Evolutionary conservation across 2,329 filamentous ascomycete genomes (phyloP).

Genomic region (Alternaria gansuensis): DNA sequence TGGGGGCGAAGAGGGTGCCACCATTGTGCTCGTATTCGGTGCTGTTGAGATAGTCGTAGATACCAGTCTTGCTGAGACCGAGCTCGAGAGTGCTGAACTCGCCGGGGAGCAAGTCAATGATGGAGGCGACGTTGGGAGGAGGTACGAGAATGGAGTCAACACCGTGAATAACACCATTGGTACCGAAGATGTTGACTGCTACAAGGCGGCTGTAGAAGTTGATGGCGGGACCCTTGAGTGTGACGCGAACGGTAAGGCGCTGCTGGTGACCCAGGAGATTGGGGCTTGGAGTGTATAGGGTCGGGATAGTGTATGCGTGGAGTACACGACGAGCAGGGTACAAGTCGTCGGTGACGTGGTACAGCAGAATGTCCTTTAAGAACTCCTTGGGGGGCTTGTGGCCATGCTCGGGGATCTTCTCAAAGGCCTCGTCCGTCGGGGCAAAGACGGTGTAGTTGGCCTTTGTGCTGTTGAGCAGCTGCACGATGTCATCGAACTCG

Average conservation of each 20-base stretch:
- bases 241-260: conserved; percentile 73
- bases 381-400: conserved; percentile 74
- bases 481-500: conserved; percentile 74
- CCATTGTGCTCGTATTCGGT: conserved; percentile 63
- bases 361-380: conserved; percentile 73
- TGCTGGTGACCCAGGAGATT: conserved; percentile 63
- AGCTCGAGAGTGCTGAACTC: conserved; percentile 82
- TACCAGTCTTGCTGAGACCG: conserved; percentile 76
- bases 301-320: conserved; percentile 76
- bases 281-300: conserved; percentile 68
- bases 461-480: conserved; percentile 76
- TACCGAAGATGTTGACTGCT: conserved; percentile 73
- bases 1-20: conserved; percentile 81
- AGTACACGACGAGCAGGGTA: conserved; percentile 74
- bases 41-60: conserved; percentile 67
- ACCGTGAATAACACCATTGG: conserved; percentile 83
- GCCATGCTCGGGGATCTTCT: conserved; percentile 65
- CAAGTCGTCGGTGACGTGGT: conserved; percentile 76
- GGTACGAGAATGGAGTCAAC: conserved; percentile 79
- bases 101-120: conserved; percentile 71
- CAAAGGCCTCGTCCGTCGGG: conserved; percentile 79
- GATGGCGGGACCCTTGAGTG: conserved; percentile 70
- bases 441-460: conserved; percentile 83
- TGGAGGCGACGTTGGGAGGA: conserved; percentile 70
- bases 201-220: conserved; percentile 81